Percentiles rank a stretch among this genome's conserved stretches.
Evolutionary conservation across 2,329 filamentous ascomycete species (phyloP).

Genomic region (Bipolaris cookei): DNA sequence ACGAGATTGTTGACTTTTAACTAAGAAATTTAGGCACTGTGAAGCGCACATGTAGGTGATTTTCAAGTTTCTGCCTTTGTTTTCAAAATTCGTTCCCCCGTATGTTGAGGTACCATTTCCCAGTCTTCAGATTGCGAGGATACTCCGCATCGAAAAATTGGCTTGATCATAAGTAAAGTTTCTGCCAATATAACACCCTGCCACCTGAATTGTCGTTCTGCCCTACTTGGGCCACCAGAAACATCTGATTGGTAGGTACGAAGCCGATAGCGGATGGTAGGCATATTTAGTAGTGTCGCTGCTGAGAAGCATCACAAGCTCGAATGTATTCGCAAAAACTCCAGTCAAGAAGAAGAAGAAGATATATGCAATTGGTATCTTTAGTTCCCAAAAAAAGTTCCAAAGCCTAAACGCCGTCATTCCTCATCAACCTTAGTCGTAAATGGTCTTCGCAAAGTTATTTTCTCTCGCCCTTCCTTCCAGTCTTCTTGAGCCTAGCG

Average conservation of each 20-base stretch:
- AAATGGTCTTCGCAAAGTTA: slow-evolving; percentile 10
- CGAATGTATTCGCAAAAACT: too few species aligned
- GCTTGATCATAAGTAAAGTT: not conserved
- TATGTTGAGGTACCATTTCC: not conserved
- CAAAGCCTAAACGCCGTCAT: slow-evolving; percentile 20
- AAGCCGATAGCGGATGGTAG: not conserved
- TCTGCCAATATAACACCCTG: not conserved
- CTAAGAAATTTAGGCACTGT: too few species aligned
- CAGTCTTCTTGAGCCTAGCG: slow-evolving; percentile 52
- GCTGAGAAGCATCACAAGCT: not conserved
- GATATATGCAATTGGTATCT: slow-evolving; percentile 1
- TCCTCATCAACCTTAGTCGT: slow-evolving; percentile 19
- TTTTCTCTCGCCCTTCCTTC: slow-evolving; percentile 52
- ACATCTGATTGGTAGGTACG: not conserved
- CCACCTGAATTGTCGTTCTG: not conserved
- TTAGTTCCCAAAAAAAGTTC: not conserved
- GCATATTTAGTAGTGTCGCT: not conserved
- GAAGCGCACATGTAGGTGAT: too few species aligned
- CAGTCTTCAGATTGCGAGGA: slow-evolving; percentile 6
- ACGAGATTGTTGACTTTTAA: too few species aligned
- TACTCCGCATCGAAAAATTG: slow-evolving; percentile 6
- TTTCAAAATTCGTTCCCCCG: too few species aligned
- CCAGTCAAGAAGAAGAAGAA: not conserved
- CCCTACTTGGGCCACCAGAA: not conserved
- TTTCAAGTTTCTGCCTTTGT: too few species aligned